Evolutionary conservation across 2,329 filamentous ascomycete species (phyloP), one percentile per base, ranked within the genome.

Genomic region (Xenosphaeropsis pyriputrescens): DNA sequence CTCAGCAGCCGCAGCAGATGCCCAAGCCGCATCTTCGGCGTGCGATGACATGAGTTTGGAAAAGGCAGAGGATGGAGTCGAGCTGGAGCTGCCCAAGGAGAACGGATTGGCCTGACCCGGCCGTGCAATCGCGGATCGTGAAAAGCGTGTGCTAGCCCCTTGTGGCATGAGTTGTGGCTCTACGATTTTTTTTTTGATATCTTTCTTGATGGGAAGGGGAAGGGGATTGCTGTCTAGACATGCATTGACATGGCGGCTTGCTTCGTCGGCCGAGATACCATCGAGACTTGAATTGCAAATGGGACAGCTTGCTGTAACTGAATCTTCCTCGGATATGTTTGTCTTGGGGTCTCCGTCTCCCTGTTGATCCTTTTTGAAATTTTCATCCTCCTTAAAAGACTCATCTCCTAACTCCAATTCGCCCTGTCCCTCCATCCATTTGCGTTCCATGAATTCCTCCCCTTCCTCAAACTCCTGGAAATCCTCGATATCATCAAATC

Each of bases 31-130:
- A 54, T 93, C 82, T 61, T 98, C 91, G 5, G 82, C 84, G 50
- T 94, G 86, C 5, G 76, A 77, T 6, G 86, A 84, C 91, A 98
- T 98, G 41, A 98, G 67, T 53, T 84, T 91, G 2, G 82, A 79
- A 51, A 98, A 98, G 0, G 89, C 91, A 3, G 88, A 93, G 15
- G 63, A 64, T 32, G 61, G 43, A 37, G 61, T 43, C 37, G 52
- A 46, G 39, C 54, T 19, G 39, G 53, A 34, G 43, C 56, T 42
- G 42, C 63, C 68, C 3, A 80, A 53, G 6, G 67, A 65, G 46
- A 93, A 83, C 0, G 88, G 88, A 50, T 83, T 91, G 6, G 73
- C 65, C 56, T 95, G 89, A 0, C 80, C 85, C 1, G 86, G 84
- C 44, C 79, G 75, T 1, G 88, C 74, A 29, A 86, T 67, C 2